Evolutionary conservation across 164 flowering plant species (phyloP).

Genomic region (Malania oleifera): DNA sequence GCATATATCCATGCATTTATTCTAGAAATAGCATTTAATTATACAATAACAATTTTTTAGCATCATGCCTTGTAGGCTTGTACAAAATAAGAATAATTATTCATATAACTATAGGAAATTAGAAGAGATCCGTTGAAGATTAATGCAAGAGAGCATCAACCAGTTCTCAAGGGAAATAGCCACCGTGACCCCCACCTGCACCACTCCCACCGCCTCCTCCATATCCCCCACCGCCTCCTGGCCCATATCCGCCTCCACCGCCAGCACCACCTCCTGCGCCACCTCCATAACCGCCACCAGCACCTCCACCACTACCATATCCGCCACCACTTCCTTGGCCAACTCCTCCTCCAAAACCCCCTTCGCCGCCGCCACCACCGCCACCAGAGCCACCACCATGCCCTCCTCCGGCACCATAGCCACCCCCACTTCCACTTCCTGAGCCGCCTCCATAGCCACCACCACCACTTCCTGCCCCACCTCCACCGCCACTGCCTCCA

Average conservation of each 20-base stretch:
- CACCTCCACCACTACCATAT: not conserved
- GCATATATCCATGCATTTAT: no score
- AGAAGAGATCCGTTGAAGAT: no score
- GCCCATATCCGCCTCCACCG: no score
- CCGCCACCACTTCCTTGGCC: slow-evolving; percentile 5
- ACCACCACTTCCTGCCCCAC: slow-evolving; percentile 14
- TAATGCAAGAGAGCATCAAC: no score
- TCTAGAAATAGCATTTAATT: no score
- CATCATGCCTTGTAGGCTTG: no score
- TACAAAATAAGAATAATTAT: no score
- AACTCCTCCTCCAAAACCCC: not conserved
- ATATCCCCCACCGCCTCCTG: not conserved
- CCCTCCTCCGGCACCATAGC: slow-evolving; percentile 9
- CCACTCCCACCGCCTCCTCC: no score
- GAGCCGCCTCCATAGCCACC: slow-evolving; percentile 24
- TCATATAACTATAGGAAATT: no score
- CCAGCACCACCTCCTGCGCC: slow-evolving; percentile 15
- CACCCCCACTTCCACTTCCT: slow-evolving; percentile 23
- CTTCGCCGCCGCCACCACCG: slow-evolving; percentile 5
- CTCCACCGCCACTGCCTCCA: slow-evolving; percentile 27
- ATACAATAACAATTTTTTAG: no score
- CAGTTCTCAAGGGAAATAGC: slow-evolving; percentile 16
- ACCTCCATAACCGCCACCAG: not conserved
- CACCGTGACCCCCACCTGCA: slow-evolving; percentile 15
- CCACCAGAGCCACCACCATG: slow-evolving; percentile 18